A percentile compares a stretch with the other conserved stretches of the same genome.
Conservation (phyloP, 306 rosid species). For the Acacia confusa region DNA sequence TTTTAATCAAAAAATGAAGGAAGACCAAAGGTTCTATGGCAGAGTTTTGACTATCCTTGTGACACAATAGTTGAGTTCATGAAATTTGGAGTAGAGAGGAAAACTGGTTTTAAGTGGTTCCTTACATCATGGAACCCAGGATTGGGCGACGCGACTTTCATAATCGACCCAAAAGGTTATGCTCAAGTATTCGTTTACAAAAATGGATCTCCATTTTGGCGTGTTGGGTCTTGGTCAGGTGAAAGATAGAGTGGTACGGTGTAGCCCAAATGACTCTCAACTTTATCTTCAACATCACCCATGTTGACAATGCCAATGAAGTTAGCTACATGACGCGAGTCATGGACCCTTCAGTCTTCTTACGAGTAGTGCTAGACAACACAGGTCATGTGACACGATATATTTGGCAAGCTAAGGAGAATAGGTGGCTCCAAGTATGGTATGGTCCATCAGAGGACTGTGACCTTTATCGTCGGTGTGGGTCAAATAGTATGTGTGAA, state of each 20-base stretch:
- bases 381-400: too few species aligned
- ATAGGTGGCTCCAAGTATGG: background rate
- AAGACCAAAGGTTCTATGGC: background rate
- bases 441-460: conserved; percentile 41
- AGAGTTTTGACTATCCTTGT: too few species aligned
- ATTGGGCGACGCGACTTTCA: too few species aligned
- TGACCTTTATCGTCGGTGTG: conserved; percentile 32
- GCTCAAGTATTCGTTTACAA: conserved; percentile 31
- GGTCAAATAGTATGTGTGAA: conserved; percentile 40
- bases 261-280: conserved; percentile 18
- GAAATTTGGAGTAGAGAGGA: too few species aligned
- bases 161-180: conserved; percentile 26
- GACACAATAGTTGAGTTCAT: too few species aligned
- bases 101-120: too few species aligned
- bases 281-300: too few species aligned
- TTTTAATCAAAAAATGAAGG: conserved; percentile 5
- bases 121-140: too few species aligned
- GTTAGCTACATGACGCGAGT: too few species aligned
- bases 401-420: background rate
- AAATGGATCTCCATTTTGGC: conserved; percentile 1
- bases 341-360: too few species aligned
- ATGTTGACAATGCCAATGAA: too few species aligned
- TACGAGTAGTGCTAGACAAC: too few species aligned
- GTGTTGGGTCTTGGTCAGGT: conserved; percentile 40
- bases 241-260: conserved; percentile 28